Conservation (phyloP, 2,329 filamentous ascomycete species). For the Diplocarpon mali region DNA sequence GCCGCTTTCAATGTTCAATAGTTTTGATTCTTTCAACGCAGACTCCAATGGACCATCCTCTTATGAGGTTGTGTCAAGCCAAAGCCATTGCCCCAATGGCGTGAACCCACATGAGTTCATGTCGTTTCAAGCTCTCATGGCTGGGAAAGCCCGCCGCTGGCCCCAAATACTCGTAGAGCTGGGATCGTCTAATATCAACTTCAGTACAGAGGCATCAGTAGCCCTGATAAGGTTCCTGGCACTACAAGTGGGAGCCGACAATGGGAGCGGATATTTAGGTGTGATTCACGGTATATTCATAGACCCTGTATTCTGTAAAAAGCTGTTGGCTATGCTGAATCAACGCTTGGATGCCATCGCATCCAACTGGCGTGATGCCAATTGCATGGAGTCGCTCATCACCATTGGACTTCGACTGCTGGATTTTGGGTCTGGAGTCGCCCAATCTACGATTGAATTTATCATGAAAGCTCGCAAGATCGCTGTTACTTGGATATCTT, state of each 20-base stretch:
- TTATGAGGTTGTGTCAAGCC: slow-evolving; percentile 34
- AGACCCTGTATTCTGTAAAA: slow-evolving; percentile 38
- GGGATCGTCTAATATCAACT: slow-evolving; percentile 45
- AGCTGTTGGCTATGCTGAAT: slow-evolving; percentile 37
- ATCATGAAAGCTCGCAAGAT: slow-evolving; percentile 33
- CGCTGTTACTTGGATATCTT: slow-evolving; percentile 38
- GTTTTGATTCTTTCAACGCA: slow-evolving; percentile 13
- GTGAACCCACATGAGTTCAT: slow-evolving; percentile 39
- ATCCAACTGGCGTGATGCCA: slow-evolving; percentile 46
- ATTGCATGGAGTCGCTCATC: slow-evolving; percentile 47
- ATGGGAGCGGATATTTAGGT: slow-evolving; percentile 29
- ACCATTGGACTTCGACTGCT: slow-evolving; percentile 36
- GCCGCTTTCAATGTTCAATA: slow-evolving; percentile 15
- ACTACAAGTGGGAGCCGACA: slow-evolving; percentile 42
- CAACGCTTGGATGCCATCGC: slow-evolving; percentile 35
- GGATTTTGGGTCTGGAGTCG: slow-evolving; percentile 12
- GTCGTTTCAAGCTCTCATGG: slow-evolving; percentile 34
- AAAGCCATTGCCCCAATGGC: slow-evolving; percentile 34
- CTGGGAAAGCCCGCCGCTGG: slow-evolving; percentile 36
- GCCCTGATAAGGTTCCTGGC: slow-evolving; percentile 40
- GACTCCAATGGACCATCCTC: slow-evolving; percentile 27
- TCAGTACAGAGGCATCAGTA: slow-evolving; percentile 41
- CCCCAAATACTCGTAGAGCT: slow-evolving; percentile 37
- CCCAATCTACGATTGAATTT: slow-evolving; percentile 18
- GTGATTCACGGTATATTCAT: slow-evolving; percentile 37